Evolutionary conservation across 202 grass and related monocot species (phyloP).

Genomic region (Schoenoplectus triqueter): DNA sequence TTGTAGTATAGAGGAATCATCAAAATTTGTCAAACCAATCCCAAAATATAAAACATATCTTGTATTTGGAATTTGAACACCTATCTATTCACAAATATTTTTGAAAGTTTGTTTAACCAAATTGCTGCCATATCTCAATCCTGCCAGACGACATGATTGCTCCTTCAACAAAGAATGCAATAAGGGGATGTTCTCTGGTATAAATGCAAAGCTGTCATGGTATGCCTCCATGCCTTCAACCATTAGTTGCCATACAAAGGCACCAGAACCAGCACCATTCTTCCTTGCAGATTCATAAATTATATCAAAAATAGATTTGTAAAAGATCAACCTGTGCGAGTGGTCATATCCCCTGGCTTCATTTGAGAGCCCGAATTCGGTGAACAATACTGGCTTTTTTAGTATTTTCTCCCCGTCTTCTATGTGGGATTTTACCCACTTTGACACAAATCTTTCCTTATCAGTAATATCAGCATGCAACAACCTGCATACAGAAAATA

Average conservation of each 20-base stretch:
- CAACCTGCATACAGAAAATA: conserved; percentile 50
- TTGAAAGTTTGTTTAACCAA: conserved; percentile 40
- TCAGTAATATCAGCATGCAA: conserved; percentile 54
- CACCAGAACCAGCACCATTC: conserved; percentile 66
- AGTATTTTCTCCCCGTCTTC: conserved; percentile 83
- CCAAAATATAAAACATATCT: background rate
- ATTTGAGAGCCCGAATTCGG: conserved; percentile 87
- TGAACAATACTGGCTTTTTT: conserved; percentile 70
- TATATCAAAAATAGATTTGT: conserved; percentile 70
- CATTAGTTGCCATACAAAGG: conserved; percentile 83
- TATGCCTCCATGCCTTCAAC: conserved; percentile 69
- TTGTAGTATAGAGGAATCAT: background rate
- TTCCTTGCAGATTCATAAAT: conserved; percentile 59
- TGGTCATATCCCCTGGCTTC: conserved; percentile 53
- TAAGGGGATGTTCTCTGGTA: conserved; percentile 57
- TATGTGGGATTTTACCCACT: conserved; percentile 77
- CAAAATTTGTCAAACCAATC: conserved; percentile 14
- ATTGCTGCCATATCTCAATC: conserved; percentile 42
- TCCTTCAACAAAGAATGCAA: conserved; percentile 63
- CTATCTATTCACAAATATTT: conserved; percentile 52
- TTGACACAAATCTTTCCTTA: conserved; percentile 67
- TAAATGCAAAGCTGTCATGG: conserved; percentile 68
- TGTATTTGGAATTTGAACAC: background rate
- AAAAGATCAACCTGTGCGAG: conserved; percentile 61
- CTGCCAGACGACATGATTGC: conserved; percentile 75